Evolutionary conservation across 1,284 basidiomycete genomes (phyloP), one percentile per base, ranked within the genome.

Genomic region (Mycosarcoma maydis): DNA sequence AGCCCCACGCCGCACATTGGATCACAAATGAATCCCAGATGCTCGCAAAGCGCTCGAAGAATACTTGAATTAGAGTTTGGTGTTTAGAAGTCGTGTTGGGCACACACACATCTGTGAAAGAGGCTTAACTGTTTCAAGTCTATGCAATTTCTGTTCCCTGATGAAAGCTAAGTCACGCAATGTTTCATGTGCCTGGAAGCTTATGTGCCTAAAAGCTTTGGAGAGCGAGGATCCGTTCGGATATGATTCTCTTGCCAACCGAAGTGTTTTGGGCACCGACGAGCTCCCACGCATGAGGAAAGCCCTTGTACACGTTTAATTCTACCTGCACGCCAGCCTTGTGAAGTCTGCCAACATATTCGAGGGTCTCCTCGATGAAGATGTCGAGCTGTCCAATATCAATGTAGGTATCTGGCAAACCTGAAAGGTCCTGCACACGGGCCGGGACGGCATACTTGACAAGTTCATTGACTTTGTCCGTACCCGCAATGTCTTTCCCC

Each of bases 301-400:
- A 24, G 14, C 55, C 56, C 17, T 53, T 58, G 46, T 58, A 49
- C 11, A 66, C 16, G 29, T 46, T 40, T 11, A 66, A 29, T 19
- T 59, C 55, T 16, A 66, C 51, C 24, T 66, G 49, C 1, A 66
- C 55, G 6, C 55, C 55, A 1, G 62, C 62, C 36, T 46, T 39
- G 42, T 54, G 55, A 24, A 66, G 47, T 16, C 62, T 22, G 10
- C 32, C 41, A 19, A 34, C 55, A 27, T 40, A 66, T 10, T 49
- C 48, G 30, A 59, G 24, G 23, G 55, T 48, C 32, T 66, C 56
- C 4, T 55, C 38, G 11, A 59, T 9, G 30, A 66, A 56, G 20
- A 59, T 60, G 52, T 66, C 62, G 33, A 66, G 62, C 42, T 66
- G 56, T 10, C 56, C 56, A 7, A 55, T 47, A 20, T 66, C 56